These are phyloP conservation scores for Silene noctiflora DNA, from an alignment of 179 eudicot species.

Conservation along the genomic window DNA sequence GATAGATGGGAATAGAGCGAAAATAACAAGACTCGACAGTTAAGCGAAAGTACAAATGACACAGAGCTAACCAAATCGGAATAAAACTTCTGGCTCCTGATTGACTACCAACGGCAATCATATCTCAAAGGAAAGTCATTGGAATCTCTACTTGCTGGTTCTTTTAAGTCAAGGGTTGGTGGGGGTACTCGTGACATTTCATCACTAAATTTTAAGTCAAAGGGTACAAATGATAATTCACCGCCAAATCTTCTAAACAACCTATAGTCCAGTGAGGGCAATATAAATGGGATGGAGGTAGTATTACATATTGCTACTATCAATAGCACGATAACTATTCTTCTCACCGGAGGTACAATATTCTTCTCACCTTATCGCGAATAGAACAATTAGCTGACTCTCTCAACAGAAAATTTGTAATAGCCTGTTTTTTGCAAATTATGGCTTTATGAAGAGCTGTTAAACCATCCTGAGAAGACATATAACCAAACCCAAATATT, in stretches of 20 bases:
- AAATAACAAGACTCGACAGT: not conserved
- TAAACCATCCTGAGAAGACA: slow-evolving; percentile 63
- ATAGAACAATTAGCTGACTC: slow-evolving; percentile 86
- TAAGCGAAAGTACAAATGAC: not conserved
- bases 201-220: too few relatives aligned
- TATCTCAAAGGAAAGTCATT: not conserved
- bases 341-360: not conserved
- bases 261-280: too few relatives aligned
- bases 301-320: not conserved
- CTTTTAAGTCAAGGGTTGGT: too few relatives aligned
- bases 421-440: slow-evolving; percentile 79
- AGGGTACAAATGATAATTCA: too few relatives aligned
- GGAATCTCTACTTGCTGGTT: not conserved
- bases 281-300: too few relatives aligned
- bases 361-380: slow-evolving; percentile 63
- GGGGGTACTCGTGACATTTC: too few relatives aligned
- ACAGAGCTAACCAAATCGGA: not conserved
- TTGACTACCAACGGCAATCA: not conserved
- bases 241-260: too few relatives aligned
- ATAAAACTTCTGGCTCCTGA: not conserved
- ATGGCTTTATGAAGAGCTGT: slow-evolving; percentile 91
- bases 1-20: not conserved
- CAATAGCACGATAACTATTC: slow-evolving; percentile 6
- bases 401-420: slow-evolving; percentile 64
- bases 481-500: not conserved